Base-by-base conservation (phyloP, 306 rosid genomes). In the Quercus aquifolioides region DNA sequence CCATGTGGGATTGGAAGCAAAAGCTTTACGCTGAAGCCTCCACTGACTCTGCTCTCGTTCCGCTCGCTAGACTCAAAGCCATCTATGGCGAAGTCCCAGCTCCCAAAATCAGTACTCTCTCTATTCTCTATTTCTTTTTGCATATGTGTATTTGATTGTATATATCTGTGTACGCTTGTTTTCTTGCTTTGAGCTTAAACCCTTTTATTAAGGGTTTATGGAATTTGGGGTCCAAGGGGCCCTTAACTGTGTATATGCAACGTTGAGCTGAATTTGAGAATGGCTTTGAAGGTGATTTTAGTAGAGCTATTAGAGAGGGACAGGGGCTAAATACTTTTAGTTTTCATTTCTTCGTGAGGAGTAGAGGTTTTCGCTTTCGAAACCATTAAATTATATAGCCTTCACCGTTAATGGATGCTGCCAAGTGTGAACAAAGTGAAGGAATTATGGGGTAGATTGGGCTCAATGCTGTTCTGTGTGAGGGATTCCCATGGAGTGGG, bases 1-100 rank as follows among this genome's bases (percentile, higher is more conserved):
- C 95, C 55, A 71, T 92, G 72, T 94, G 97, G 97, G 86, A 87
- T 74, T 89, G 97, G 97, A 94, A 92, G 81, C 94, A 94, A 55
- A 90, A 88, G 85, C 94, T 94, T 30, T 90, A 57, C 73, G 83
- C 94, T 9, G 97, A 91, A 71, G 92, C 97, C 19, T 74, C 86
- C 0, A 33, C 81, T 12, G 93, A 87, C 25, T 74, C 89, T 12
- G 83, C 92, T 1, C 20, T 71, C 31, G 87, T 94, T 46, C 91
- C 99, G 6, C 84, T 92, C 21, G 55, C 86, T 19, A 90, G 89
- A 74, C 87, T 94, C 77, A 85, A 81, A 82, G 92, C 89, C 59
- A 88, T 94, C 63, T 90, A 90, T 23, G 97, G 97, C 5, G 99
- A 94, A 43, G 87, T 84, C 54, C 80, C 91, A 0, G 65, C 71